These are phyloP conservation scores for Suhomyces yuchorum DNA, from an alignment of 1,139 yeast genomes.

Conservation along the genomic window DNA sequence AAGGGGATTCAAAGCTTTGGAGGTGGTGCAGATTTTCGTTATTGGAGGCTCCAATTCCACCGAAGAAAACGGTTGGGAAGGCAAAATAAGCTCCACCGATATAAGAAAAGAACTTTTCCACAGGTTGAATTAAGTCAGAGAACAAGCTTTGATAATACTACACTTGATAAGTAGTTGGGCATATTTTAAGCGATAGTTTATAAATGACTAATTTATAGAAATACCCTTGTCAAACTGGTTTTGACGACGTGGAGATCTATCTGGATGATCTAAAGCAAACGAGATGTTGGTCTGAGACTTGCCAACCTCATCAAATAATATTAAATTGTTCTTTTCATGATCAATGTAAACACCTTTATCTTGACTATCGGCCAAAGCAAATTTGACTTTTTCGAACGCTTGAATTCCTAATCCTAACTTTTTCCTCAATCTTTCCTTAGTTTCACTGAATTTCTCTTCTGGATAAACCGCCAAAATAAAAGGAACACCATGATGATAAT, in stretches of 20 bases:
- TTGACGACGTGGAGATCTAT: constrained; percentile 56
- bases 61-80: constrained; percentile 52
- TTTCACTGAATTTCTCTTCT: constrained; percentile 63
- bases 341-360: constrained; percentile 51
- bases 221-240: constrained; percentile 61
- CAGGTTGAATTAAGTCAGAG: not conserved
- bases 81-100: constrained; percentile 83
- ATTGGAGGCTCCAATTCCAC: constrained; percentile 58
- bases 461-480: constrained; percentile 72
- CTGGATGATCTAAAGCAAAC: constrained; percentile 86
- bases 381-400: constrained; percentile 73
- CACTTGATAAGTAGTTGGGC: not conserved
- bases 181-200: constrained; percentile 2
- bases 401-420: constrained; percentile 73
- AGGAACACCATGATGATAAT: constrained; percentile 83
- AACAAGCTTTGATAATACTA: not conserved
- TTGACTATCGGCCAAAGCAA: constrained; percentile 55
- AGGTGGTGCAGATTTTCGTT: constrained; percentile 65
- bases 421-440: constrained; percentile 68
- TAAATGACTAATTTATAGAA: constrained; percentile 38
- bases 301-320: constrained; percentile 58
- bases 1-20: constrained; percentile 55
- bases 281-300: constrained; percentile 39
- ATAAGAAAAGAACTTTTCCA: constrained; percentile 27
- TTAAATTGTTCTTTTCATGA: constrained; percentile 51